Evolutionary conservation across 352 stramenopile genomes (phyloP), one percentile per base, ranked within the genome.

Genomic region (Globisporangium uncinulatum): DNA sequence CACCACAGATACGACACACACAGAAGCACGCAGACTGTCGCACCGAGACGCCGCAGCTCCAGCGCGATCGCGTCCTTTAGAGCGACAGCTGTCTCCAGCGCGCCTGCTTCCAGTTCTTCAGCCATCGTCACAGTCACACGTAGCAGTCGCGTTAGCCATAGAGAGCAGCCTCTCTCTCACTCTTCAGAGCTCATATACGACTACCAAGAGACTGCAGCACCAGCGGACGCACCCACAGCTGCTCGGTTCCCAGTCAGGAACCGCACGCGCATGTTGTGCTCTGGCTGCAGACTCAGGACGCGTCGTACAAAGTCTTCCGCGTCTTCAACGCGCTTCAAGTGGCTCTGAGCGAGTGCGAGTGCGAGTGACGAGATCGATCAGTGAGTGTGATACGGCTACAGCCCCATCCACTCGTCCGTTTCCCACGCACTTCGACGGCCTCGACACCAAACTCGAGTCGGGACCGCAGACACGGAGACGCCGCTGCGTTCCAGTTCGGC

Each of bases 401-500:
- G 42, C 46, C 1, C 15, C n/a, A n/a, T n/a, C n/a, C 24, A 29
- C 24, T 29, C 24, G 24, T 29, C 24, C 24, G 24, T 29, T 41
- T 5, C 15, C 32, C 3, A 36, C 7, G 24, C 47, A 96, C 83
- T 58, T 89, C 62, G 0, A 88, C 96, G 6, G 95, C 95, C 50
- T 92, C 64, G 1, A 99, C 91, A 44, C 96, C 96, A 63, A 98
- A 96, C 7, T 95, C 92, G 41, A 99, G 70, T 37, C 96, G 80
- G 24, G 93, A 98, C 24, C 96, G 78, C 51, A 99, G 64, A 76
- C 96, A 99, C 8, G 96, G 96, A 6, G 94, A 98, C 17, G 96
- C 96, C 0, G 96, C 96, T 21, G 86, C 76, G 64, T 98, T 96
- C 90, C 94, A 98, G 72, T 99, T 99, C 2, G 87, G 86, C 6